phyloP scores from a whole-genome alignment of 352 stramenopile species.

The Pythium rishiriense region DNA sequence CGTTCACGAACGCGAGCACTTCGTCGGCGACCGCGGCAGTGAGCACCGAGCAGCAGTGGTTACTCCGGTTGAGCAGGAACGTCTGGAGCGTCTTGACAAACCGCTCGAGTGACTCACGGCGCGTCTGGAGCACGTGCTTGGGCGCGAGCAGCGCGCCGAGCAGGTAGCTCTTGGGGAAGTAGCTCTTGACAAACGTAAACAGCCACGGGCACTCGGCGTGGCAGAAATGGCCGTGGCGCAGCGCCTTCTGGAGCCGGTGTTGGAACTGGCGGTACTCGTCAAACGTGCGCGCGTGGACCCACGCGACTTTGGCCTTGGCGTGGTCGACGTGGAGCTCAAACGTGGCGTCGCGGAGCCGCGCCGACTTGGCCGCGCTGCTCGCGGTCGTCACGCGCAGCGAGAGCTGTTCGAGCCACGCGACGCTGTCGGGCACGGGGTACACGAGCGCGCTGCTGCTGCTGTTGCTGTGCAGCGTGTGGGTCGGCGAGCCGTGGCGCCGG shows the following conservation, averaged over 20 bases:
- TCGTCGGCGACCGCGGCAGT: slow-evolving; percentile 18
- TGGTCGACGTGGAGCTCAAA: slow-evolving; percentile 40
- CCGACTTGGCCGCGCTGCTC: slow-evolving; percentile 30
- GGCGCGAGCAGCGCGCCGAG: slow-evolving; percentile 29
- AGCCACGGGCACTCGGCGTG: slow-evolving; percentile 69
- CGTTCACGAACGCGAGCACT: slow-evolving; percentile 28
- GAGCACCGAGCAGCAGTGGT: slow-evolving; percentile 28
- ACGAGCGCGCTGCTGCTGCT: slow-evolving; percentile 13
- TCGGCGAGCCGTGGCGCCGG: slow-evolving; percentile 7
- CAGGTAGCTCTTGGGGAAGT: slow-evolving; percentile 70
- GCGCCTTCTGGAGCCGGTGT: slow-evolving; percentile 56
- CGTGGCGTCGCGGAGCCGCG: slow-evolving; percentile 33
- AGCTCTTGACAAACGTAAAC: slow-evolving; percentile 73
- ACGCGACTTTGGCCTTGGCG: slow-evolving; percentile 35
- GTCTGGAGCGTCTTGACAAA: slow-evolving; percentile 24
- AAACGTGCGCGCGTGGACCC: slow-evolving; percentile 55
- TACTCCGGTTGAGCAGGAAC: slow-evolving; percentile 21
- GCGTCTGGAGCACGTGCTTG: slow-evolving; percentile 13
- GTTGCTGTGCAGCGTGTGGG: not conserved
- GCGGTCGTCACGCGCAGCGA: slow-evolving; percentile 31
- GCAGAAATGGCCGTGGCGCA: slow-evolving; percentile 77
- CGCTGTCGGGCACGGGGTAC: slow-evolving; percentile 18
- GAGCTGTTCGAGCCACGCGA: slow-evolving; percentile 34
- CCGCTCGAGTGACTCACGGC: slow-evolving; percentile 18
- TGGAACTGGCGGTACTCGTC: slow-evolving; percentile 77